Evolutionary conservation across 2,329 filamentous ascomycete genomes (phyloP).

Genomic region (Monilinia polystroma): DNA sequence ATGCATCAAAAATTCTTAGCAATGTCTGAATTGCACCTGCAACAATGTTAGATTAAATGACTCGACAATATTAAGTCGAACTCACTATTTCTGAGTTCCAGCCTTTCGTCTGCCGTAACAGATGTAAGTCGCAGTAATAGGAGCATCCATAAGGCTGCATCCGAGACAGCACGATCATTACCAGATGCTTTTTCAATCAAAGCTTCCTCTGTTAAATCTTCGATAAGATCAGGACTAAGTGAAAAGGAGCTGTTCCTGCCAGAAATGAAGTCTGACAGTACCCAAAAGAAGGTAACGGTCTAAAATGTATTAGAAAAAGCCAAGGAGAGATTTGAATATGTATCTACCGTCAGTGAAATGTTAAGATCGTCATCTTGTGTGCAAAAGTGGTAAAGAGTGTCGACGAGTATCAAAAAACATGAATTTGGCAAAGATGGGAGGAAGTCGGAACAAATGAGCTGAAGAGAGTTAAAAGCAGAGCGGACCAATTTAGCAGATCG

Average conservation of each 20-base stretch:
- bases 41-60: slow-evolving; percentile 37
- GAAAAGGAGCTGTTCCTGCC: slow-evolving; percentile 57
- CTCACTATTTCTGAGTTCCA: slow-evolving; percentile 75
- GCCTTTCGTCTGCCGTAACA: slow-evolving; percentile 67
- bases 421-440: slow-evolving; percentile 67
- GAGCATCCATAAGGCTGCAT: slow-evolving; percentile 75
- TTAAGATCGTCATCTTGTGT: slow-evolving; percentile 90
- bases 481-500: slow-evolving; percentile 75
- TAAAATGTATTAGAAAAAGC: slow-evolving; percentile 40
- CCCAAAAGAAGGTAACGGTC: slow-evolving; percentile 96
- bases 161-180: slow-evolving; percentile 58
- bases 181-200: slow-evolving; percentile 59
- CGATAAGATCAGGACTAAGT: slow-evolving; percentile 57
- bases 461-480: slow-evolving; percentile 82
- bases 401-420: slow-evolving; percentile 75
- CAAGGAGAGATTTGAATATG: not conserved
- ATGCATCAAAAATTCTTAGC: slow-evolving; percentile 87
- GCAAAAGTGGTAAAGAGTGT: slow-evolving; percentile 86
- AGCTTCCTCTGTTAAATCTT: slow-evolving; percentile 55
- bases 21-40: slow-evolving; percentile 81
- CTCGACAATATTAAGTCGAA: not conserved
- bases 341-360: slow-evolving; percentile 81
- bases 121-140: slow-evolving; percentile 69
- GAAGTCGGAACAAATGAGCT: slow-evolving; percentile 95
- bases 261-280: slow-evolving; percentile 83